A percentile compares a stretch with the other conserved stretches of the same genome.
phyloP scores from a whole-genome alignment of 129 eudicot genomes.

The Arctium lappa region DNA sequence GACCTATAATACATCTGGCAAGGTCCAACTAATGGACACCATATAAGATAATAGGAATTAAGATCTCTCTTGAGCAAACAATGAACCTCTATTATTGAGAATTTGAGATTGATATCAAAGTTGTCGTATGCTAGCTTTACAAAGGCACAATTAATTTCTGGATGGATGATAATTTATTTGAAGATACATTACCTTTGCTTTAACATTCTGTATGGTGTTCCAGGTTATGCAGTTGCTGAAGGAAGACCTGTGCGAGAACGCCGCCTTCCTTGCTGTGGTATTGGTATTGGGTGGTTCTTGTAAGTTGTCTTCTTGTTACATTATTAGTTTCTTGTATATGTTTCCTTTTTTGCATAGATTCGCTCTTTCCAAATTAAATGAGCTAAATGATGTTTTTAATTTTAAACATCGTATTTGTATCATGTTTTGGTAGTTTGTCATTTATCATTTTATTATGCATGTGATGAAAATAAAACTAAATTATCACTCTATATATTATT shows the following conservation, averaged over 20 bases:
- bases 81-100: background rate
- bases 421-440: background rate
- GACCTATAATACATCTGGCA: background rate
- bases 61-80: background rate
- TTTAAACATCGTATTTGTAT: no score
- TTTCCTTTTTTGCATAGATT: background rate
- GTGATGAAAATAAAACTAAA: background rate
- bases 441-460: background rate
- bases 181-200: background rate
- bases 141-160: conserved; percentile 1
- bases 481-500: no score
- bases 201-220: conserved; percentile 8
- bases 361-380: background rate
- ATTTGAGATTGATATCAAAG: background rate
- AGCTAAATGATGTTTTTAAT: background rate
- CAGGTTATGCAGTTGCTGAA: conserved; percentile 88
- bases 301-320: conserved; percentile 37
- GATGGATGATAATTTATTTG: background rate
- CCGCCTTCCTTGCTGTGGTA: conserved; percentile 94
- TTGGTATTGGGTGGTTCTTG: conserved; percentile 87
- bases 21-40: background rate
- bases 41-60: background rate
- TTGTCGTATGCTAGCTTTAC: conserved; percentile 1
- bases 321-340: conserved; percentile 1
- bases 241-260: conserved; percentile 77